Evolutionary conservation across 148 eudicot genomes (phyloP).

Genomic region (Cornus kousa): DNA sequence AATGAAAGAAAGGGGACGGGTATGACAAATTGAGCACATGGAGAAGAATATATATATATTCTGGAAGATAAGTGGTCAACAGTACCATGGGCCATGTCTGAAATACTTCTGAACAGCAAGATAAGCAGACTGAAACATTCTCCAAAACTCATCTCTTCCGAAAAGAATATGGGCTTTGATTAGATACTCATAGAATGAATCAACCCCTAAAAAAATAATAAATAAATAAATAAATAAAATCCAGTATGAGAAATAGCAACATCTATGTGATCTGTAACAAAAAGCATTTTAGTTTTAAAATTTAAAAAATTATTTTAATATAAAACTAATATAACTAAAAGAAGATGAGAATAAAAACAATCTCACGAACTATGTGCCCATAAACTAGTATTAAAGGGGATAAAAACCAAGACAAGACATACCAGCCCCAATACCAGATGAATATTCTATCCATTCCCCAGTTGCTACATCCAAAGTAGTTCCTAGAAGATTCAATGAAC

Average conservation of each 20-base stretch:
- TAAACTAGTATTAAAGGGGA: background rate
- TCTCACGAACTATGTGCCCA: background rate
- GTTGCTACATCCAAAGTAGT: slow-evolving; percentile 84
- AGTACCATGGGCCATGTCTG: slow-evolving; percentile 93
- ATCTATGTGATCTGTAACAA: background rate
- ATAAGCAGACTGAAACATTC: slow-evolving; percentile 98
- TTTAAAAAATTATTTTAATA: no score
- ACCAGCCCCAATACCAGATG: slow-evolving; percentile 98
- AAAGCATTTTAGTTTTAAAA: background rate
- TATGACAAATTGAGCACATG: background rate
- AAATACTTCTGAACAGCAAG: slow-evolving; percentile 88
- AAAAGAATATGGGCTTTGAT: slow-evolving; percentile 88
- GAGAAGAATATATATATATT: background rate
- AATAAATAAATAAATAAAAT: background rate
- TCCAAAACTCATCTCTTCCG: slow-evolving; percentile 92
- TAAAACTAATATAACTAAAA: background rate
- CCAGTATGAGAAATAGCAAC: slow-evolving; percentile 11
- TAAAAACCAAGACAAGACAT: slow-evolving; percentile 21
- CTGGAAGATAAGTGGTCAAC: background rate
- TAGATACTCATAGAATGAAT: slow-evolving; percentile 92
- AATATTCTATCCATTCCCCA: slow-evolving; percentile 91
- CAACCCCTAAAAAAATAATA: slow-evolving; percentile 58
- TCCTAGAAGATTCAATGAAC: slow-evolving; percentile 89
- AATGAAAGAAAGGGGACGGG: no score
- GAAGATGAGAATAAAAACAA: slow-evolving; percentile 1